Base-by-base conservation (phyloP, 1,284 basidiomycete genomes). In the Ganoderma meredithae region DNA sequence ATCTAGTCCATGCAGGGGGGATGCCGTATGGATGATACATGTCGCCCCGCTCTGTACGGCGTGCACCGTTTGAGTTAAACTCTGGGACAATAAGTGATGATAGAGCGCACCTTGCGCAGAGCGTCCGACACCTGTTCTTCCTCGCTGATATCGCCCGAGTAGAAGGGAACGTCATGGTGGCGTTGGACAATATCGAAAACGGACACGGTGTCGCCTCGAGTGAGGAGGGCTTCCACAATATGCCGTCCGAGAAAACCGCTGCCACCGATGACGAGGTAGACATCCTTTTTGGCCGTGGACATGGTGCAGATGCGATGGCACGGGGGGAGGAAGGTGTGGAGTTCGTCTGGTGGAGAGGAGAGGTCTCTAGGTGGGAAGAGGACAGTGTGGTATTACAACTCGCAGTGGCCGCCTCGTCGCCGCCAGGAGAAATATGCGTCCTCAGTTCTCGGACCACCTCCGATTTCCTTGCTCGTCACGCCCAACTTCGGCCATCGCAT, bases 21-120 rank as follows among this genome's bases (percentile, higher is more conserved):
- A 98, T 22, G 97, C 97, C 10, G 97, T 99, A 80, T 99, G 97
- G 74, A 99, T 96, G 69, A 99, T 93, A 74, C 93, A 93, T 1
- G 93, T 95, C 47, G 94, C 86, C 60, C 89, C 89, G 71, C 90
- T 91, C 93, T 96, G 73, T 27, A 61, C 39, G 58, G 40, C n/a
- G 41, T 15, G 12, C 12, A 9, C n/a, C 22, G 22, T 40, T 40
- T 60, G 15, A 59, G 40, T 40, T 41, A 2, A 27, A 39, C 22
- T 25, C 15, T 27, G 39, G n/a, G 9, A 19, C 3, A 6, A 17
- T 7, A 13, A n/a, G 9, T 63, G 10, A 66, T 31, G 52, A 17
- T 65, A 49, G 41, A 65, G 68, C 17, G 33, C 17, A 93, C 95
- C 85, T 93, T 93, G 76, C 83, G 83, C 65, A 98, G 79, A 17